Conservation (phyloP, 2,329 filamentous ascomycete genomes). For the Ophiostoma angusticollis region DNA sequence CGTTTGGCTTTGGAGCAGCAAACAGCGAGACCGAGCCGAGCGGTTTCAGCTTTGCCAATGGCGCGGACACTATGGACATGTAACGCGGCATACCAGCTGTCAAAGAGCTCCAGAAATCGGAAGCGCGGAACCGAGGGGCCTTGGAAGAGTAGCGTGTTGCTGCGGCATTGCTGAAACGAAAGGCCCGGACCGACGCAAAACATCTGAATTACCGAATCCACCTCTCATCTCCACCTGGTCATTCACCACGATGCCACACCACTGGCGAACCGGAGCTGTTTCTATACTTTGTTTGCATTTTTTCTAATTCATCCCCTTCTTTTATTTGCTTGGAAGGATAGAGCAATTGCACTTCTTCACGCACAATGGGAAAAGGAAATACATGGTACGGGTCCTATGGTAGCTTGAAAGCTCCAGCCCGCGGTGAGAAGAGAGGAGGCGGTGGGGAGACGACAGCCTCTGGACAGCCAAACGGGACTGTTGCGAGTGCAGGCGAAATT, state of each 20-base stretch:
- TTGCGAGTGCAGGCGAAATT: conserved; percentile 10
- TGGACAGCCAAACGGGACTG: neutral
- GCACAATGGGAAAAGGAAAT: conserved; percentile 16
- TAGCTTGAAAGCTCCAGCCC: conserved; percentile 56
- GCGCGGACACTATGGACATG: conserved; percentile 54
- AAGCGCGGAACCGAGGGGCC: too few species aligned
- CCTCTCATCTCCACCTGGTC: conserved; percentile 5
- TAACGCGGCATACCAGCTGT: conserved; percentile 22
- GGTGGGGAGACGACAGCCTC: conserved; percentile 12
- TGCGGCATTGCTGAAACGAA: too few species aligned
- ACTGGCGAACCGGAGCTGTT: conserved; percentile 21
- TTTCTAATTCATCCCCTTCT: neutral
- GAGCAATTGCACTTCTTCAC: conserved; percentile 14
- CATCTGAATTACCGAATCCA: too few species aligned
- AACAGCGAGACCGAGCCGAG: conserved; percentile 50
- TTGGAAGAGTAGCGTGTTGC: too few species aligned
- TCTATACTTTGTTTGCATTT: conserved; percentile 17
- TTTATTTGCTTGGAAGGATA: conserved; percentile 11
- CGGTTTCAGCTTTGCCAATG: conserved; percentile 87
- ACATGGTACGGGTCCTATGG: conserved; percentile 36
- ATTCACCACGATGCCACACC: conserved; percentile 20
- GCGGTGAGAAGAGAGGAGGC: conserved; percentile 16
- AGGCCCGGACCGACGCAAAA: too few species aligned
- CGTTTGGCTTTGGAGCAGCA: conserved; percentile 66
- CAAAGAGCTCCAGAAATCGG: too few species aligned